Evolutionary conservation across 2,329 filamentous ascomycete genomes (phyloP).

Genomic region (Epichloe gansuensis): DNA sequence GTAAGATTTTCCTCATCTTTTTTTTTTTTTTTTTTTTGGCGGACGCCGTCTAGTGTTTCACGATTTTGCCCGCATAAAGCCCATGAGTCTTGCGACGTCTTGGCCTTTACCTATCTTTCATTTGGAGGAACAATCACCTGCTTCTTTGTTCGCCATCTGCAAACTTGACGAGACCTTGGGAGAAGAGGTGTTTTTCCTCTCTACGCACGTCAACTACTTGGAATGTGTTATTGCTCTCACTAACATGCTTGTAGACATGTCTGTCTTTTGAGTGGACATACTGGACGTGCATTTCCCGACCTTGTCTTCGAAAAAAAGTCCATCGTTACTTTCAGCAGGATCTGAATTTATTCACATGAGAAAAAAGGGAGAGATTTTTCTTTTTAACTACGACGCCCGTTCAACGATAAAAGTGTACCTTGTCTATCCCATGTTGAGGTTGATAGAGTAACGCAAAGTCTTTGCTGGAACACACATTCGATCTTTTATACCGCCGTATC

Average conservation of each 20-base stretch:
- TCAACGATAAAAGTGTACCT: background rate
- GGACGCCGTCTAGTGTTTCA: background rate
- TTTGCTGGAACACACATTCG: background rate
- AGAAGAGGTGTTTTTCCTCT: background rate
- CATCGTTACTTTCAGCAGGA: slow-evolving; percentile 4
- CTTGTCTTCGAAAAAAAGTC: background rate
- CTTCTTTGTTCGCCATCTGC: too few relatives aligned
- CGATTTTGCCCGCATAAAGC: background rate
- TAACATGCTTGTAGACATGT: background rate
- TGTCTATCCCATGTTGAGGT: background rate
- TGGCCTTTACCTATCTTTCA: background rate
- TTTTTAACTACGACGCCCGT: background rate
- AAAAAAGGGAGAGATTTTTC: background rate
- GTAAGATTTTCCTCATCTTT: background rate
- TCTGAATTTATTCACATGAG: background rate
- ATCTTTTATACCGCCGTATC: background rate
- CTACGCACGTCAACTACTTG: background rate
- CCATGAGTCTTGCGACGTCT: background rate
- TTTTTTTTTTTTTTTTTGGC: background rate
- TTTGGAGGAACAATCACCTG: background rate
- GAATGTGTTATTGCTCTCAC: background rate
- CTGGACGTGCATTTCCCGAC: background rate
- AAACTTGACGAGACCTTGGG: background rate
- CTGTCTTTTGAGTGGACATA: background rate
- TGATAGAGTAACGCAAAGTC: background rate